Conservation (phyloP, 169 alveolate genomes). For the Eimeria zaria region DNA sequence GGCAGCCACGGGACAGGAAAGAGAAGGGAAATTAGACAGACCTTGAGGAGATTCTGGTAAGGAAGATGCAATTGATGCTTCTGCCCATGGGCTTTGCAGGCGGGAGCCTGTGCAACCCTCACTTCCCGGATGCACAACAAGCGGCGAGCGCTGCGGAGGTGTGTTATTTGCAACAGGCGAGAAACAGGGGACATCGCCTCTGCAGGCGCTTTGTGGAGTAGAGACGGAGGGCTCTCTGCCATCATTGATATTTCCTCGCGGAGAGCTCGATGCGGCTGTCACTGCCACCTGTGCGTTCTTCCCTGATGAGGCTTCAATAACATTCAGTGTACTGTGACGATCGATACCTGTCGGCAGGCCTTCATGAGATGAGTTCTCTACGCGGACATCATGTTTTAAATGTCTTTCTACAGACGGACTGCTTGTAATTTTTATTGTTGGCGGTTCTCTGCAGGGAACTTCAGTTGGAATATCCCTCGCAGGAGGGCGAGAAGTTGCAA, state of each 20-base stretch:
- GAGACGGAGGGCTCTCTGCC: neutral
- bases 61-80: conserved; percentile 56
- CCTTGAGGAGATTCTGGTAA: conserved; percentile 58
- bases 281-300: neutral
- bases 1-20: conserved; percentile 67
- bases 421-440: neutral
- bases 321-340: neutral
- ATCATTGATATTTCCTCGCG: neutral
- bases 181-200: neutral
- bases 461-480: neutral
- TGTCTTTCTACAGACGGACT: neutral
- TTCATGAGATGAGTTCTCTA: neutral
- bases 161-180: neutral
- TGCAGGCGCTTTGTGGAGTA: neutral
- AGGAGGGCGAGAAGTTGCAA: neutral
- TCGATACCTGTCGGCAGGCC: neutral
- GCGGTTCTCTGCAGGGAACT: neutral
- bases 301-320: neutral
- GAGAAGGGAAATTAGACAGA: conserved; percentile 55
- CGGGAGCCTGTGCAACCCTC: neutral
- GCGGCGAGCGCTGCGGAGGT: neutral
- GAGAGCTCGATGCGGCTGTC: neutral
- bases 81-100: conserved; percentile 51
- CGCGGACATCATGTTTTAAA: neutral
- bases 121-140: neutral